Conservation (phyloP, 2,329 filamentous ascomycete genomes). For the Colletotrichum phormii region DNA sequence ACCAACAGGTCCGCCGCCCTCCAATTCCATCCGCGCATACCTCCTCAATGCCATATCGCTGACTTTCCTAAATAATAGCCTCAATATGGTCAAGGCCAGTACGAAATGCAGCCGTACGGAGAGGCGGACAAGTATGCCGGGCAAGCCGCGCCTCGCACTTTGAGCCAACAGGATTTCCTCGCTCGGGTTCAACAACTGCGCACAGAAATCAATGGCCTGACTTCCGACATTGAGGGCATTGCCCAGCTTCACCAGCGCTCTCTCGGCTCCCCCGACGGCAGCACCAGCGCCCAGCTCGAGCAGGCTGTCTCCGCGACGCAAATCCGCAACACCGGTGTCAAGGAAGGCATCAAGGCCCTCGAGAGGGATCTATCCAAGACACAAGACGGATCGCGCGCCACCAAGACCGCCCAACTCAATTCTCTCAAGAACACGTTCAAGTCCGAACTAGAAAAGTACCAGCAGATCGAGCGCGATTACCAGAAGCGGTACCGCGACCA, state of each 20-base stretch:
- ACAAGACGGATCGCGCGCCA: slow-evolving; percentile 66
- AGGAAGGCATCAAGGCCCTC: slow-evolving; percentile 81
- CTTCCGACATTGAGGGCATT: slow-evolving; percentile 75
- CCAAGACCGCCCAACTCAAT: slow-evolving; percentile 78
- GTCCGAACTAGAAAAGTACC: slow-evolving; percentile 76
- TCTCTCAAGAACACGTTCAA: slow-evolving; percentile 79
- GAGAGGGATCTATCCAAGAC: slow-evolving; percentile 78
- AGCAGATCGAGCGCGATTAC: slow-evolving; percentile 78
- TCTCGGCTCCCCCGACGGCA: slow-evolving; percentile 72
- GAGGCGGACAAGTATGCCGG: slow-evolving; percentile 42
- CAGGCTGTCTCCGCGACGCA: slow-evolving; percentile 77
- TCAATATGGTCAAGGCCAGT: slow-evolving; percentile 53
- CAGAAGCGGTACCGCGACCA: slow-evolving; percentile 79
- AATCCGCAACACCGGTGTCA: slow-evolving; percentile 79
- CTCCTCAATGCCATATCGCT: neutral
- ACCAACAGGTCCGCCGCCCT: slow-evolving; percentile 52
- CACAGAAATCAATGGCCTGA: slow-evolving; percentile 74
- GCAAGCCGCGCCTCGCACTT: slow-evolving; percentile 41
- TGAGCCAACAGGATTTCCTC: slow-evolving; percentile 77
- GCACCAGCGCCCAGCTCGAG: slow-evolving; percentile 70
- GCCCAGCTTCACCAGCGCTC: slow-evolving; percentile 78
- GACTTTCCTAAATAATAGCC: slow-evolving; percentile 11
- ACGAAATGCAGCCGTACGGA: slow-evolving; percentile 67
- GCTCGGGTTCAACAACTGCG: slow-evolving; percentile 74
- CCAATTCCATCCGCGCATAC: neutral